Percentiles rank a stretch among this genome's conserved stretches.
phyloP scores from a whole-genome alignment of 495 filamentous ascomycete genomes.

The Xeromyces bisporus region DNA sequence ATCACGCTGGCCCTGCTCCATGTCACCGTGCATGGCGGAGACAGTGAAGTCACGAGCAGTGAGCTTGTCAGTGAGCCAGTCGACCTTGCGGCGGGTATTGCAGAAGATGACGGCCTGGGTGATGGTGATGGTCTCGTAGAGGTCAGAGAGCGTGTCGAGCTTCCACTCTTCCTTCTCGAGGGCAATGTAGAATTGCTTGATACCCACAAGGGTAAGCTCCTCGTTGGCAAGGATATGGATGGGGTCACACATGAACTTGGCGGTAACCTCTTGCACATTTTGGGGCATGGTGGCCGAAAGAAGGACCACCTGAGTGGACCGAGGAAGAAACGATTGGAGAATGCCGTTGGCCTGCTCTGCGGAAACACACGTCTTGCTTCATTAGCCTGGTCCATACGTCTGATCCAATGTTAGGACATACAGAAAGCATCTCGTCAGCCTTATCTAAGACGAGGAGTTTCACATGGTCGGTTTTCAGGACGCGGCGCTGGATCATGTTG shows the following conservation, averaged over 20 bases:
- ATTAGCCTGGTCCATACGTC: not conserved
- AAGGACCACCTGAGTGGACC: slow-evolving; percentile 93
- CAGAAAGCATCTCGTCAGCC: slow-evolving; percentile 96
- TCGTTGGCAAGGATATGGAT: slow-evolving; percentile 98
- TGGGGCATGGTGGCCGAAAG: slow-evolving; percentile 96
- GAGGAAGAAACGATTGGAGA: slow-evolving; percentile 93
- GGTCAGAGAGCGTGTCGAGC: slow-evolving; percentile 92
- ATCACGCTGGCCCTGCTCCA: slow-evolving; percentile 94
- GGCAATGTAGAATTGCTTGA: slow-evolving; percentile 99
- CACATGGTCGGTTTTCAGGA: slow-evolving; percentile 85
- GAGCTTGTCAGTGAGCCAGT: slow-evolving; percentile 99
- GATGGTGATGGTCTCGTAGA: slow-evolving; percentile 98
- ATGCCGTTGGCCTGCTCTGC: slow-evolving; percentile 99
- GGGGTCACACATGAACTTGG: slow-evolving; percentile 99
- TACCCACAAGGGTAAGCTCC: slow-evolving; percentile 95
- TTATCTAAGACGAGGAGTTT: slow-evolving; percentile 99
- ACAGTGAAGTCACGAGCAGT: slow-evolving; percentile 96
- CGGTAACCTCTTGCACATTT: slow-evolving; percentile 97
- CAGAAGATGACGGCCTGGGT: slow-evolving; percentile 99
- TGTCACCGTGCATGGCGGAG: slow-evolving; percentile 98
- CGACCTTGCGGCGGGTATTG: slow-evolving; percentile 98
- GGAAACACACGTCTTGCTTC: slow-evolving; percentile 60
- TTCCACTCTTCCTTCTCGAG: slow-evolving; percentile 99
- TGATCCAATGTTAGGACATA: slow-evolving; percentile 28
- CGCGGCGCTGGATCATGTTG: slow-evolving; percentile 96